Evolutionary conservation across 208 protist species (phyloP), one percentile per base, ranked within the genome.

Genomic region (Leishmania mexicana): DNA sequence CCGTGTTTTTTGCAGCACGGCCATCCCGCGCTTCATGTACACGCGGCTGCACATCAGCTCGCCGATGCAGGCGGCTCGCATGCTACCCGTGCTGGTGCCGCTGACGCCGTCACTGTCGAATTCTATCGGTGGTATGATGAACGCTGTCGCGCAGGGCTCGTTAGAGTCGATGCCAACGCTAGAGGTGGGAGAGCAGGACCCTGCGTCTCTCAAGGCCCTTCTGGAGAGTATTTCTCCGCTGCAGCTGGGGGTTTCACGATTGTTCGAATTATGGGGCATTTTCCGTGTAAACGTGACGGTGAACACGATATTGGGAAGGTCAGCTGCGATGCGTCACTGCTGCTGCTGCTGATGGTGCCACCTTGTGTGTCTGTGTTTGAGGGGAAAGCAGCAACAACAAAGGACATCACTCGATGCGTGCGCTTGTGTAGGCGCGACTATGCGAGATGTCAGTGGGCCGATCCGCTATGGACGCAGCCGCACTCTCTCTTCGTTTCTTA

Each of bases 181-280:
- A 38, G 81, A 83, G 31, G 72, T 84, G 40, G 80, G 75, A 0
- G 88, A 88, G 62, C 72, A 85, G 64, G 86, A 95, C 53, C 86
- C 86, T 31, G 77, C 88, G 11, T 64, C 90, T 21, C 81, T 95
- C 40, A 81, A 83, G 76, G 75, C 85, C 10, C 87, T 93, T 53
- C 58, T 95, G 28, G 89, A 93, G 67, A 89, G 76, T 64, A 84
- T 95, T 28, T 85, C 86, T 17, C 86, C 84, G 24, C 53, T 88
- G 21, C 84, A 92, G 65, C 78, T 93, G 31, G 87, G 89, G 11
- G 93, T 92, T 92, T 83, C 91, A 72, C 83, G 83, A 54, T 90
- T 95, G 86, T 80, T 97, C 71, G 94, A 97, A 94, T 97, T 97
- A 95, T 95, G 90, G 90, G 88, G 90, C 81, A 95, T 95, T 72